Conservation (phyloP, 2,329 filamentous ascomycete genomes). For the Botrytis byssoidea region DNA sequence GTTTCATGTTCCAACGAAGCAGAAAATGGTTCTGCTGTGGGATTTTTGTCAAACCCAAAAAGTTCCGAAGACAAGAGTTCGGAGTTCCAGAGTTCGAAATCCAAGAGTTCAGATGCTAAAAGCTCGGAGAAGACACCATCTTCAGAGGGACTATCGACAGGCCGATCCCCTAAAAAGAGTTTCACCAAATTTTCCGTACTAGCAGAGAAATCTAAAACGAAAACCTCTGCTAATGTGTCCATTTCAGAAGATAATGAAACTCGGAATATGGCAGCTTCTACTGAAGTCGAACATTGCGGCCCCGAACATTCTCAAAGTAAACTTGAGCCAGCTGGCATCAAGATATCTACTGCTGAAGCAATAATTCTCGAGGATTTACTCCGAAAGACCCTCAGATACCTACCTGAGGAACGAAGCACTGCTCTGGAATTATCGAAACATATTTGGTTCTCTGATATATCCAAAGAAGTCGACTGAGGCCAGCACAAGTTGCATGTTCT, state of each 20-base stretch:
- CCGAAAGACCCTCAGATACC: constrained; percentile 23
- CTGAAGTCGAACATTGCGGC: background rate
- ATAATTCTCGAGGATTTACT: constrained; percentile 22
- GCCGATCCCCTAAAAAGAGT: background rate
- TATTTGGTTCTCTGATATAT: constrained; percentile 23
- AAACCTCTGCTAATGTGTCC: background rate
- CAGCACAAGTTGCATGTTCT: background rate
- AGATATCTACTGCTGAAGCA: constrained; percentile 25
- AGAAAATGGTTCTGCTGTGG: background rate
- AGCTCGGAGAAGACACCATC: constrained; percentile 25
- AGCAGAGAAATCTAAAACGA: background rate
- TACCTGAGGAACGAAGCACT: constrained; percentile 24
- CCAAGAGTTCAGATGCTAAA: background rate
- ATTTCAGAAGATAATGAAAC: background rate
- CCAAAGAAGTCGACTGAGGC: background rate
- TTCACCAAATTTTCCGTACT: background rate
- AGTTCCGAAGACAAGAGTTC: background rate
- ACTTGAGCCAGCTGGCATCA: constrained; percentile 23
- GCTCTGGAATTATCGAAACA: constrained; percentile 23
- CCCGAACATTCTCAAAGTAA: constrained; percentile 15
- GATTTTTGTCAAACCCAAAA: constrained; percentile 6
- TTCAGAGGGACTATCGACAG: constrained; percentile 27
- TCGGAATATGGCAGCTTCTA: background rate
- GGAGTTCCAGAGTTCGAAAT: background rate
- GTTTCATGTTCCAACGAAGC: background rate